Percentiles rank a stretch among this genome's conserved stretches.
Conservation (phyloP, 2,329 filamentous ascomycete species). For the Ascochyta fabae region DNA sequence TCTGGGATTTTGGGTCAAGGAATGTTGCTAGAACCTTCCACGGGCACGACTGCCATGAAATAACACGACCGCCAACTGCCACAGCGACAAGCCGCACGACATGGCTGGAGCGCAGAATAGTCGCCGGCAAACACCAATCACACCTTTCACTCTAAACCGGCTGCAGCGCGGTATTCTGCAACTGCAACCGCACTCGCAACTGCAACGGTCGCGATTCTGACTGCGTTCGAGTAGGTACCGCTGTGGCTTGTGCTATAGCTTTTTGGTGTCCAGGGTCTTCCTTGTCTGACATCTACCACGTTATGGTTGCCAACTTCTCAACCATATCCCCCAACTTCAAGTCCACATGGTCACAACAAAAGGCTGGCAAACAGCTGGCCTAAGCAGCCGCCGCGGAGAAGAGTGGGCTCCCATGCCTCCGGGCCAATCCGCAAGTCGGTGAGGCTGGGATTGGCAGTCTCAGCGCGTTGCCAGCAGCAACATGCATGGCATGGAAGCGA, state of each 20-base stretch:
- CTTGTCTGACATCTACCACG: conserved; percentile 5
- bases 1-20: conserved; percentile 22
- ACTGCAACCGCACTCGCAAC: not conserved
- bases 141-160: not conserved
- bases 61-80: conserved; percentile 12
- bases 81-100: conserved; percentile 27
- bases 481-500: conserved; percentile 22
- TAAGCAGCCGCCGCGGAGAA: conserved; percentile 8
- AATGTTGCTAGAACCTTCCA: conserved; percentile 46
- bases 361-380: conserved; percentile 1
- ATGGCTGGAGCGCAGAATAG: conserved; percentile 29
- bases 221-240: not conserved
- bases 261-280: conserved; percentile 11
- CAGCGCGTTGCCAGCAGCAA: conserved; percentile 33
- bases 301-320: not conserved
- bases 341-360: conserved; percentile 3
- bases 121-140: conserved; percentile 21
- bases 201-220: not conserved
- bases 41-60: conserved; percentile 2
- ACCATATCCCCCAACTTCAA: not conserved
- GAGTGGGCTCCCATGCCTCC: conserved; percentile 5
- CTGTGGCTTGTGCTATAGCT: conserved; percentile 2
- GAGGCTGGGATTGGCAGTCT: conserved; percentile 38
- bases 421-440: conserved; percentile 27
- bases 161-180: not conserved